Base-by-base conservation (phyloP, 768 basidiomycete species). In the Serendipita indica region DNA sequence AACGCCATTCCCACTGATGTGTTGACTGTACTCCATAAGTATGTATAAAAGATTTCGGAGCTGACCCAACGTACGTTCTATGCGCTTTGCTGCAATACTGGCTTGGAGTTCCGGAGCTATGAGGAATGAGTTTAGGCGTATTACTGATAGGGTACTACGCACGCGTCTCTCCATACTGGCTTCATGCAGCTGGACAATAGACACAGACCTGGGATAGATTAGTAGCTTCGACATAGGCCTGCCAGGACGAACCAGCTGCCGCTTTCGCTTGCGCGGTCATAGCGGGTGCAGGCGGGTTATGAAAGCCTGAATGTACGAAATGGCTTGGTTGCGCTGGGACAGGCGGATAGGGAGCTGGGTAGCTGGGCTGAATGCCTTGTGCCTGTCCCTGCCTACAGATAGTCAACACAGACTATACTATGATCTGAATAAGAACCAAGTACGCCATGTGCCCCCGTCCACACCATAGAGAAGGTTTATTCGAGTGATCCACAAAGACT, bases 81-180 rank as follows among this genome's bases (percentile, higher is more conserved):
- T 54, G 49, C n/a, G 20, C 30, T 32, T 32, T 54, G 20, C 49
- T 28, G 30, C 49, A 54, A n/a, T 54, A 54, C 30, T 54, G 49
- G 30, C 49, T 54, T 10, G 20, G 49, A 27, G 4, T 54, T 10
- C 49, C 49, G n/a, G n/a, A n/a, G n/a, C n/a, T n/a, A n/a, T n/a
- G n/a, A n/a, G n/a, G n/a, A n/a, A 27, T 54, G 49, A 7, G 20
- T 54, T 32, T 32, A 22, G 20, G 20, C 49, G 30, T 28, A 54
- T 6, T 54, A 54, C 30, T 54, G 49, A 54, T 28, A 22, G 7
- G 20, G 49, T 22, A 3, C 30, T 10, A n/a, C 49, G 16, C 49
- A 16, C 20, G 10, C 10, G n/a, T 54, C 49, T 28, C 20, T 28
- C 14, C 22, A 54, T 3, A 54, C 49, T 6, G 30, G 49, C 14